Base-by-base conservation (phyloP, 78 protist genomes). In the Fonticula alba region DNA sequence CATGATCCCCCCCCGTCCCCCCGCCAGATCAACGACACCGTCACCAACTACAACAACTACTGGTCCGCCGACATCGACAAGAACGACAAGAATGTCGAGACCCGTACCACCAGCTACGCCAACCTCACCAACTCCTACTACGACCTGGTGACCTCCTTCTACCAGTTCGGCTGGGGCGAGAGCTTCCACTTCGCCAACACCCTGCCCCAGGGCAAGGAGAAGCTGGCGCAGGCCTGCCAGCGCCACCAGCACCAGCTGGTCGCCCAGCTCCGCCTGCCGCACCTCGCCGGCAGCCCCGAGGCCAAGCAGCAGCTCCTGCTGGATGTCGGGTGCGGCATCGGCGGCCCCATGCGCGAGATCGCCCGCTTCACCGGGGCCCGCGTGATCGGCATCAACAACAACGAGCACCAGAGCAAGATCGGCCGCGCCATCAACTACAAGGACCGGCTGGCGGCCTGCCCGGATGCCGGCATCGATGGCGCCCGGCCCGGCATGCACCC, bases 241-340 rank as follows among this genome's bases (percentile, higher is more conserved):
- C 78, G 92, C 59, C 90, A 81, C 77, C 91, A 89, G 79, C 59
- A 82, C 81, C 78, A 52, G 60, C 70, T 89, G 22, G 88, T 90
- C 6, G 66, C 26, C 62, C 62, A 60, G 40, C 66, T 85, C 31
- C 69, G 75, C 31, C 72, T 85, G 40, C n/a, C n/a, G n/a, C n/a
- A n/a, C n/a, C n/a, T n/a, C n/a, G n/a, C n/a, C n/a, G n/a, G n/a
- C n/a, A n/a, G n/a, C n/a, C n/a, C n/a, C n/a, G n/a, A n/a, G n/a
- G n/a, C n/a, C n/a, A 58, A 66, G 76, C 58, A 71, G 52, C 88
- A 84, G 38, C 38, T 51, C 71, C 1, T 79, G 3, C 76, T 85
- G 19, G 96, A 86, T 78, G 60, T 82, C 50, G 96, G 96, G 53
- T 89, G 96, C 71, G 96, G 96, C 53, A 83, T 89, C 56, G 96